Conservation (phyloP, 2,329 filamentous ascomycete genomes). For the Fusarium chlamydosporum region DNA sequence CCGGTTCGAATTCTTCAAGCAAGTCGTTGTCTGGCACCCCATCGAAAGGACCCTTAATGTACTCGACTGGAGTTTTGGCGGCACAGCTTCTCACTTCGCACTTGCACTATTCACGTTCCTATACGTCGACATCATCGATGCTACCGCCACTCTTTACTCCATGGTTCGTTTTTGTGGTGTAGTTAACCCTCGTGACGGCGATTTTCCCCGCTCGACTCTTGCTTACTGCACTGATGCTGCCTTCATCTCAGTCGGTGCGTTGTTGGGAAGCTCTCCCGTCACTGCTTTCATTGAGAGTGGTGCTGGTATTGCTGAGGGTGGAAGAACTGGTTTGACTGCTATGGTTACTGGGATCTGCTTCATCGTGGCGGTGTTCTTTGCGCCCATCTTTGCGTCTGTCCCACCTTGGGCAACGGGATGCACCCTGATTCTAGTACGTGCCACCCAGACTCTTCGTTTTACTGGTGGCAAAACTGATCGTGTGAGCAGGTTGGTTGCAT, state of each 20-base stretch:
- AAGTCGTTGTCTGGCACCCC: conserved; percentile 79
- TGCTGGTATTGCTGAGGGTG: conserved; percentile 81
- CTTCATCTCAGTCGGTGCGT: conserved; percentile 77
- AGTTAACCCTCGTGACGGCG: conserved; percentile 75
- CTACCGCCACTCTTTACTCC: conserved; percentile 83
- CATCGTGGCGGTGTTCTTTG: conserved; percentile 79
- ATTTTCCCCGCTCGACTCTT: conserved; percentile 87
- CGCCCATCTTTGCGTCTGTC: conserved; percentile 81
- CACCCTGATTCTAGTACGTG: conserved; percentile 74
- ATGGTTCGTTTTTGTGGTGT: conserved; percentile 82
- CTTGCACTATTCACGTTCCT: conserved; percentile 82
- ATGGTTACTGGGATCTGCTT: conserved; percentile 79
- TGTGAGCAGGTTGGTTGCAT: conserved; percentile 74
- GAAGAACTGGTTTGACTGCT: conserved; percentile 79
- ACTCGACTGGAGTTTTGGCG: conserved; percentile 74
- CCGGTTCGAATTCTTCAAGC: conserved; percentile 79
- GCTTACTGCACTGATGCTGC: conserved; percentile 81
- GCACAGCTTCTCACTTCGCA: conserved; percentile 72
- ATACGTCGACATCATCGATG: conserved; percentile 84
- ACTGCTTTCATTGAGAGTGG: conserved; percentile 83
- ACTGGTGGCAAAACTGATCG: conserved; percentile 1
- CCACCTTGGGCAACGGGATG: conserved; percentile 84
- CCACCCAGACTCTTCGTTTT: rapidly evolving
- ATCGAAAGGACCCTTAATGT: conserved; percentile 73
- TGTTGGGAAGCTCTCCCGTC: conserved; percentile 78